A percentile compares a stretch with the other conserved stretches of the same genome.
Evolutionary conservation across 2,329 filamentous ascomycete species (phyloP).

Genomic region (Cladorrhinum sp.): DNA sequence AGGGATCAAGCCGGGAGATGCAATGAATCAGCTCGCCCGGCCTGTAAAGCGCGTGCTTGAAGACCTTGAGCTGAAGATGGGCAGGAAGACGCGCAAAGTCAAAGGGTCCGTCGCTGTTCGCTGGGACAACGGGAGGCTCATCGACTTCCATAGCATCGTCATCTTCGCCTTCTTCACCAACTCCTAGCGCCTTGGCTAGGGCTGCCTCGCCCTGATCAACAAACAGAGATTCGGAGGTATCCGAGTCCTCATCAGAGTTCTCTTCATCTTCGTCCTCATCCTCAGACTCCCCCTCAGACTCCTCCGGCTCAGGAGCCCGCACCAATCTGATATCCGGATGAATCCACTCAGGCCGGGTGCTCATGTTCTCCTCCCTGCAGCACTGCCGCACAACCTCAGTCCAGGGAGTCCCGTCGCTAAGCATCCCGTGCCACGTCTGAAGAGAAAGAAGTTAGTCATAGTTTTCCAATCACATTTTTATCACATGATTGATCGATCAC

Average conservation of each 20-base stretch:
- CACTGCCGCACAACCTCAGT: slow-evolving; percentile 11
- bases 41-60: slow-evolving; percentile 38
- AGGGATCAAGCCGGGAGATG: slow-evolving; percentile 44
- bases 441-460: no score
- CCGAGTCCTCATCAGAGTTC: neutral
- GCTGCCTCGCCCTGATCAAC: neutral
- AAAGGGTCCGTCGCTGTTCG: neutral
- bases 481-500: neutral
- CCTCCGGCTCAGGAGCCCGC: neutral
- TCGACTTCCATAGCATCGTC: no score
- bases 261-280: neutral
- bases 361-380: slow-evolving; percentile 38
- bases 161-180: no score
- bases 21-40: slow-evolving; percentile 38
- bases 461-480: no score
- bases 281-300: neutral
- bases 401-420: no score
- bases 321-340: slow-evolving; percentile 33
- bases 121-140: neutral
- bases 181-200: neutral
- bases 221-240: no score
- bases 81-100: slow-evolving; percentile 32
- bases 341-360: slow-evolving; percentile 5
- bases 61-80: slow-evolving; percentile 35
- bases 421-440: no score